A percentile compares a stretch with the other conserved stretches of the same genome.
phyloP scores from a whole-genome alignment of 2,329 filamentous ascomycete species.

The Diplodia sapinea region DNA sequence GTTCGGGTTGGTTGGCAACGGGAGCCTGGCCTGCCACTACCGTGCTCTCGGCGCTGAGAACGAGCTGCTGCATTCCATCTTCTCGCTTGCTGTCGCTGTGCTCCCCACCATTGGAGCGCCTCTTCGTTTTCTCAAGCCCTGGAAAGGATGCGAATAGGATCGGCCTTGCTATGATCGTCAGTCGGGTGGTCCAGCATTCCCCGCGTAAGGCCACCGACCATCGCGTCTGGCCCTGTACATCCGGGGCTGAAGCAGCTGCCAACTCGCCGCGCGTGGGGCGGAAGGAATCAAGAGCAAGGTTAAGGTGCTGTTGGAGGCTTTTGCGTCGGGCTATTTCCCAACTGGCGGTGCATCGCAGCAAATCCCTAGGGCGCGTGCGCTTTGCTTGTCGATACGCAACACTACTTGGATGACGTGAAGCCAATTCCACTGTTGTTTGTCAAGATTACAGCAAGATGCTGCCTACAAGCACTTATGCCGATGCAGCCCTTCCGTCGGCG shows the following conservation, averaged over 20 bases:
- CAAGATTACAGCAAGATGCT: neutral
- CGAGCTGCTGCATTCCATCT: slow-evolving; percentile 14
- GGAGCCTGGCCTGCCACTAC: neutral
- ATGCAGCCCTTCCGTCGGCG: neutral
- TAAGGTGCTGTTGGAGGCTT: slow-evolving; percentile 24
- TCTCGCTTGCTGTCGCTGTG: neutral
- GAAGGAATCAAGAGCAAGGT: slow-evolving; percentile 22
- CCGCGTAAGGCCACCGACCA: slow-evolving; percentile 7
- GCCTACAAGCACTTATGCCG: neutral
- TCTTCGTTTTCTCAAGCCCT: slow-evolving; percentile 2
- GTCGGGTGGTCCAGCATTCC: neutral
- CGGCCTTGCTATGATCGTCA: slow-evolving; percentile 13
- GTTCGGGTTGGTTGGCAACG: slow-evolving; percentile 1
- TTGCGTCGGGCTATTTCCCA: slow-evolving; percentile 2
- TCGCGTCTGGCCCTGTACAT: neutral
- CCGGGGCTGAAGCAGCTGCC: neutral
- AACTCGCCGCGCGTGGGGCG: slow-evolving; percentile 17
- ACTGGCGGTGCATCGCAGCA: slow-evolving; percentile 6
- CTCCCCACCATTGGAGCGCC: neutral
- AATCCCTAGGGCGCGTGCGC: neutral
- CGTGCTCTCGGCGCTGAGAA: neutral
- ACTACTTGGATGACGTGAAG: neutral
- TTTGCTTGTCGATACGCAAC: no score
- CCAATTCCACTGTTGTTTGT: neutral
- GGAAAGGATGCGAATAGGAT: slow-evolving; percentile 13